Base-by-base conservation (phyloP, 2,329 filamentous ascomycete genomes). In the Trichoderma atroviride region DNA sequence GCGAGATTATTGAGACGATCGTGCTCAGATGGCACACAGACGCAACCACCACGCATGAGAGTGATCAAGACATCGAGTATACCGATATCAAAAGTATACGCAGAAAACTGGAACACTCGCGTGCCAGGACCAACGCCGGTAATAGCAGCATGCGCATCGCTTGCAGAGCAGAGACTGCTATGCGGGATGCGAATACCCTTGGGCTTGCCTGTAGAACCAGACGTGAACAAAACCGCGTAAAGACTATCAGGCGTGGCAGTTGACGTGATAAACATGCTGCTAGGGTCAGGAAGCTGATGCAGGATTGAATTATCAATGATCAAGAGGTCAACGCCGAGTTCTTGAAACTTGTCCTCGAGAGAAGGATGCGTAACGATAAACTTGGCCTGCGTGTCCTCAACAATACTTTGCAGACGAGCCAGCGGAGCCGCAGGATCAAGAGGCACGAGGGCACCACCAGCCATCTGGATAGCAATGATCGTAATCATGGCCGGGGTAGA, bases 201-300 rank as follows among this genome's bases (percentile, higher is more conserved):
- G 7, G 73, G 71, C 19, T 70, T 70, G n/a, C 72, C 73, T 10
- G 73, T 74, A 24, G 69, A 71, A 4, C 72, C 73, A 6, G 72
- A 73, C 2, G 72, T 74, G 33, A 73, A 74, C 4, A 74, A 33
- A 0, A 71, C 56, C 35, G 70, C 71, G 2, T 61, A 69, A 14
- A 70, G 52, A 35, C 69, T 24, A 14, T 66, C 29, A 11, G 35
- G 63, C 19, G 6, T 57, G 24, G 33, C 53, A 16, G 9, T 35
- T 35, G 65, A 40, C n/a, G 52, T 33, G n/a, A 40, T n/a, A 2
- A 29, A 24, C 13, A 43, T 40, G 57, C n/a, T 24, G 1, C 3
- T 4, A 4, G 64, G 35, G 3, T 58, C 64, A 1, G 64, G 53
- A n/a, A 67, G 64, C 2, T 57, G 19, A 4, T 24, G 9, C 31